Evolutionary conservation across 805 yeast species (phyloP), one percentile per base, ranked within the genome.

Genomic region (Priceomyces fermenticarens): DNA sequence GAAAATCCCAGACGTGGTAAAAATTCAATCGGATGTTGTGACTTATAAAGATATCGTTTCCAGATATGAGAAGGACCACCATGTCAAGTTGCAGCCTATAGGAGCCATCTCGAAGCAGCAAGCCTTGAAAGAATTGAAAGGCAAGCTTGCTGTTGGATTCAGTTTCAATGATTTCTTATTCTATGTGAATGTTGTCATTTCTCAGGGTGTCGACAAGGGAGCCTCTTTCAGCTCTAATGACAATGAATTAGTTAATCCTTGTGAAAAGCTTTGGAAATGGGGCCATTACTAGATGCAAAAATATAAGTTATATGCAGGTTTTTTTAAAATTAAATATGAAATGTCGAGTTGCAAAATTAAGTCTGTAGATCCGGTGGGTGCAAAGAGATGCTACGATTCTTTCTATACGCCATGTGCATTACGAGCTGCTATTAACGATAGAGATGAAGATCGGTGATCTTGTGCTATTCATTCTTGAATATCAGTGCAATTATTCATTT

Each of bases 191-290:
- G 53, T 53, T 10, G 35, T 62, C 12, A 32, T 52, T 37, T 60
- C 73, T 12, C 63, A 57, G 41, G 80, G 78, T 38, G 55, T 47
- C n/a, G 78, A 65, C 30, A 51, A 62, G 31, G 80, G 79, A 42
- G 41, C 56, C 10, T 26, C 34, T 30, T 62, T 57, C 36, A 34
- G 36, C 14, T 32, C 46, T 14, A 46, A 47, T 38, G 62, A 63
- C 31, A 57, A 55, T 29, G 72, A 67, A 46, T 45, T 65, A 28
- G 57, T 67, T 27, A 66, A 67, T 53, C 71, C 72, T 3, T 53
- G 53, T 14, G 62, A 65, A 51, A 47, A 57, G 4, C 46, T 60
- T 37, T 67, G 72, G 72, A 65, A 57, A 43, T 67, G 71, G 71
- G 48, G 46, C 11, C 47, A 51, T 34, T 59, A 38, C 41, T 58